These are phyloP conservation scores for Wickerhamomyces ciferrii DNA, from an alignment of 805 yeast species.

Conservation along the genomic window DNA sequence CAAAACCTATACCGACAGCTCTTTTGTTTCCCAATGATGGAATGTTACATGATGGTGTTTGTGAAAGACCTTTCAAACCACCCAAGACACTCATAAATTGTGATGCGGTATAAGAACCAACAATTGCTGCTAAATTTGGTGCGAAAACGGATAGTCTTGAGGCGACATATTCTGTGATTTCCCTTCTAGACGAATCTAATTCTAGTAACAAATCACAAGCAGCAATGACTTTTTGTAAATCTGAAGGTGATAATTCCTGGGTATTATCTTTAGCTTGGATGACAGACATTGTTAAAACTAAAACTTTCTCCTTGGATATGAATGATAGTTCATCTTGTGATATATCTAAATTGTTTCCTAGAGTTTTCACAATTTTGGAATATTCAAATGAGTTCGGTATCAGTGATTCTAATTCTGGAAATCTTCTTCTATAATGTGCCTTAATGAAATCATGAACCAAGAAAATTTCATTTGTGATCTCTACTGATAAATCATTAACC, in stretches of 20 bases:
- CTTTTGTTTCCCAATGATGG: constrained; percentile 67
- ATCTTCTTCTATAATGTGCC: constrained; percentile 50
- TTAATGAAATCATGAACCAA: constrained; percentile 44
- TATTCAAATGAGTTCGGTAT: constrained; percentile 60
- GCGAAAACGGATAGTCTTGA: constrained; percentile 54
- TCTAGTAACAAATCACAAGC: constrained; percentile 44
- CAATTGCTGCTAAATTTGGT: constrained; percentile 71
- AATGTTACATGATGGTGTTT: constrained; percentile 78
- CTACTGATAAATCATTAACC: constrained; percentile 50
- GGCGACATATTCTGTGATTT: constrained; percentile 51
- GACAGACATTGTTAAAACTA: constrained; percentile 73
- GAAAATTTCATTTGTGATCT: constrained; percentile 49
- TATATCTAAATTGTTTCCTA: constrained; percentile 43
- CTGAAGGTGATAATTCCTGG: constrained; percentile 23
- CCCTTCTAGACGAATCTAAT: constrained; percentile 36
- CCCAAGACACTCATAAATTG: constrained; percentile 67
- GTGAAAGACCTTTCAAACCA: constrained; percentile 59
- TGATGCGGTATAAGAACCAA: constrained; percentile 71
- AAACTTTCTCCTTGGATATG: constrained; percentile 57
- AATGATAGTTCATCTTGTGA: constrained; percentile 23
- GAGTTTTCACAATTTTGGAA: constrained; percentile 41
- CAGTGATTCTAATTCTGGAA: constrained; percentile 66
- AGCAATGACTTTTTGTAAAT: constrained; percentile 31
- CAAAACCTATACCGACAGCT: constrained; percentile 31
- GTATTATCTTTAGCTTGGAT: constrained; percentile 36